Evolutionary conservation across 2,329 filamentous ascomycete genomes (phyloP), one percentile per base, ranked within the genome.

Genomic region (Paramyrothecium roridum): DNA sequence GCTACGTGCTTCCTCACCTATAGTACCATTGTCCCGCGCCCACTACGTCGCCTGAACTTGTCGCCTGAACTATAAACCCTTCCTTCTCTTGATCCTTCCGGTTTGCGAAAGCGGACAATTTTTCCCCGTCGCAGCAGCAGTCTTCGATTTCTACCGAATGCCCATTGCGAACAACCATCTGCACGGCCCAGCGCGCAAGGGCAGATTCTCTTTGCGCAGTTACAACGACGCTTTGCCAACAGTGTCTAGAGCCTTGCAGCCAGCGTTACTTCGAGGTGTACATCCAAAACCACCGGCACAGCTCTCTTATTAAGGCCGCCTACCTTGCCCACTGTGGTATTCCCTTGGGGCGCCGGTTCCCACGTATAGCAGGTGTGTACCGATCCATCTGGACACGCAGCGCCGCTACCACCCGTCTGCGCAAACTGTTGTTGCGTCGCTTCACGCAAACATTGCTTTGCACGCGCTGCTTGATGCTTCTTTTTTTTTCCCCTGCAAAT

Each of bases 181-280:
- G 62, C 62, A 63, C 62, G 64, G 60, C 59, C 53, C 54, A 59
- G 58, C 58, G 61, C 58, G 61, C 59, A 56, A 62, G 55, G 54
- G 62, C 59, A 61, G 56, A 57, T 53, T 50, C 50, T 58, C 54
- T 22, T 30, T n/a, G 48, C 48, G 3, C 43, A n/a, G 43, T 46
- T 16, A n/a, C 8, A 17, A 21, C 43, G n/a, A 13, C 13, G 37
- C n/a, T 19, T 12, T 22, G 46, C 46, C 20, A 22, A 16, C 13
- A 22, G 20, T 19, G 46, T 20, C 46, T 48, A 8, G n/a, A 22
- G 20, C 20, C 16, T 48, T 19, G 20, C 26, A 30, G 26, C 26
- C 26, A 30, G 26, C 26, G 26, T 30, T 30, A 30, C 26, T 30
- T 30, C 26, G n/a, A 30, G 26, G 26, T 30, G 26, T 30, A 30